Conservation (phyloP, 1,284 basidiomycete genomes). For the Sporisorium reilianum region DNA sequence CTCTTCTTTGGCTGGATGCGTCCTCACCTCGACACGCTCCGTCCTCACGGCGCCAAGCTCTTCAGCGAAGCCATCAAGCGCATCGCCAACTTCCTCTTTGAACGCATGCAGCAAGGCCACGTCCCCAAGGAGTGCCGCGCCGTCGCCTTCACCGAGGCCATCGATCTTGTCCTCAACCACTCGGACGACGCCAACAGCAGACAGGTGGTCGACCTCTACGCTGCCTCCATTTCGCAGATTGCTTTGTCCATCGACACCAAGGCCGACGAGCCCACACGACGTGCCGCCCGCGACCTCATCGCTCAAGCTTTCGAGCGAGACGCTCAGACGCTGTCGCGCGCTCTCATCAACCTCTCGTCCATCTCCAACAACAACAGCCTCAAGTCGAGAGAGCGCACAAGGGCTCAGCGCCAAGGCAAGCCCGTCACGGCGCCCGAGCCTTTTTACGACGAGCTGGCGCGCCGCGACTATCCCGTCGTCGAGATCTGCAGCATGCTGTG, state of each 20-base stretch:
- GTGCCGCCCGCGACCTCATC: slow-evolving; percentile 47
- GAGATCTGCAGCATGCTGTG: slow-evolving; percentile 52
- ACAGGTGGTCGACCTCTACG: slow-evolving; percentile 59
- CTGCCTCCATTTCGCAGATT: slow-evolving; percentile 45
- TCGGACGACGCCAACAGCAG: slow-evolving; percentile 45
- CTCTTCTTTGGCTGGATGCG: slow-evolving; percentile 54
- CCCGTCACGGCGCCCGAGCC: slow-evolving; percentile 11
- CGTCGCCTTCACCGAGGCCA: slow-evolving; percentile 42
- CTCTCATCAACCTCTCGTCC: slow-evolving; percentile 33
- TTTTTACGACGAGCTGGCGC: slow-evolving; percentile 30
- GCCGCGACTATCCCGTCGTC: slow-evolving; percentile 28
- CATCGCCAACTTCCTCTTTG: slow-evolving; percentile 61
- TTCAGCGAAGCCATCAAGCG: slow-evolving; percentile 60
- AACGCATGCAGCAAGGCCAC: slow-evolving; percentile 61
- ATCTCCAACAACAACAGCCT: slow-evolving; percentile 29
- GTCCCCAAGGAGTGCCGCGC: slow-evolving; percentile 39
- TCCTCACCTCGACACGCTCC: slow-evolving; percentile 46
- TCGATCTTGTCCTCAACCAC: slow-evolving; percentile 39
- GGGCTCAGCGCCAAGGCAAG: slow-evolving; percentile 28
- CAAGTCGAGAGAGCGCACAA: slow-evolving; percentile 29
- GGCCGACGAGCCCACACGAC: slow-evolving; percentile 24
- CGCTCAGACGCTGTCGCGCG: slow-evolving; percentile 23
- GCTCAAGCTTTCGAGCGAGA: slow-evolving; percentile 47
- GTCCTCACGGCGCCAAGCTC: slow-evolving; percentile 19
- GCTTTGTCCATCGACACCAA: slow-evolving; percentile 40